Base-by-base conservation (phyloP, 1,284 basidiomycete species). In the Cystobasidium slooffiae region DNA sequence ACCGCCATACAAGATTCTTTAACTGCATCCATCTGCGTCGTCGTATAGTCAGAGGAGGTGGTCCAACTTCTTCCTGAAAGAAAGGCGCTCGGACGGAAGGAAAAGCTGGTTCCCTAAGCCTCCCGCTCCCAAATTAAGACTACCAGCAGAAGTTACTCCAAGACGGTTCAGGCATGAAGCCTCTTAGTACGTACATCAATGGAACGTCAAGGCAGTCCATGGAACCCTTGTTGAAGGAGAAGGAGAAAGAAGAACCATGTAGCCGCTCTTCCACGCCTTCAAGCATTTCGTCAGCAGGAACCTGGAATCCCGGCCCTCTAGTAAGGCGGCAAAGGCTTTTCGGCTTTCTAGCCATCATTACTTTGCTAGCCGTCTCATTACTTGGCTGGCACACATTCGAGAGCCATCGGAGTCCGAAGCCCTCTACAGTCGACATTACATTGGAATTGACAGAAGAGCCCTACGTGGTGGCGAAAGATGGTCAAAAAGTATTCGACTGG, bases 401-500 rank as follows among this genome's bases (percentile, higher is more conserved):
- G 8, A n/a, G 9, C 18, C 31, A 18, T 16, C 6, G 56, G 20
- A 12, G 6, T 18, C 10, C 9, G n/a, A 16, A 49, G 16, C 44
- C 61, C 7, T 9, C 44, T 18, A 49, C 16, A 8, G 20, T 49
- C 61, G 61, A 63, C 44, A 63, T 63, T n/a, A 51, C 47, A 3
- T 44, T 63, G 7, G n/a, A 55, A 22, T 16, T 53, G 31, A 47
- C 8, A 52, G 52, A 56, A 55, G 22, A 53, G 43, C 65, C 65
- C 52, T 67, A 67, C 65, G 65, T 67, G 5, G 65, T 52, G 52
- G 47, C 47, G 41, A 55, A 56, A 67, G 65, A 52, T 47, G 47
- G 47, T 41, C 47, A 67, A 41, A 67, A 56, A 37, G 47, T 53
- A 18, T 72, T 63, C 51, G 61, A 63, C 59, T 72, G 69, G 69